Conservation (phyloP, 23 red algal genomes). For the Cyanidioschyzon merolae region DNA sequence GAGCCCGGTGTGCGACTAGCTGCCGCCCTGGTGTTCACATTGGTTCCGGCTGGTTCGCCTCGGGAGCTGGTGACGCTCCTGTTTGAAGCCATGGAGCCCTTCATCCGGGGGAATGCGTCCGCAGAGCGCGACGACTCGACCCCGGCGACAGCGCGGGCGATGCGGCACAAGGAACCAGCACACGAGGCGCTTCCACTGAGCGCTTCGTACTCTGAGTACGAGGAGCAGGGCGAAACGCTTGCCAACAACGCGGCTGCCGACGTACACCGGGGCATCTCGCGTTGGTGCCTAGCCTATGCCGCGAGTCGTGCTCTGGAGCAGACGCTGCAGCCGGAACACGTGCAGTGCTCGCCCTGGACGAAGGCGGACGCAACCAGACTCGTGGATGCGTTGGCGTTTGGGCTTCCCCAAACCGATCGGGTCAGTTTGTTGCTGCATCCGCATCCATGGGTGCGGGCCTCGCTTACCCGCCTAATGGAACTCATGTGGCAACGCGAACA, state of each 20-base stretch:
- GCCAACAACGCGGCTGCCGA: background rate
- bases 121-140: background rate
- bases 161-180: background rate
- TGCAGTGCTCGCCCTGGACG: background rate
- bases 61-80: background rate
- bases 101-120: background rate
- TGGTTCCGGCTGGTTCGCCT: background rate
- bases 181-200: background rate
- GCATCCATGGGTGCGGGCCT: slow-evolving; percentile 6
- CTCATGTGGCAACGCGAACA: background rate
- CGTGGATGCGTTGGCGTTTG: background rate
- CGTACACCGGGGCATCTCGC: background rate
- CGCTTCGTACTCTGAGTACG: background rate
- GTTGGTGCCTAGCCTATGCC: background rate
- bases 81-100: background rate
- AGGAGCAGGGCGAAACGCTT: background rate
- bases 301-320: background rate
- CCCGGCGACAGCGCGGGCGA: background rate
- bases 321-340: background rate
- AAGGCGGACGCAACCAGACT: background rate
- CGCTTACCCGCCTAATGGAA: background rate
- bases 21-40: background rate
- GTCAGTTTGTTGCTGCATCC: slow-evolving; percentile 10
- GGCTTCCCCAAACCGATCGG: background rate
- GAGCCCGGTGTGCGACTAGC: background rate